These are phyloP conservation scores for Clonostachys rosea DNA, from an alignment of 2,329 filamentous ascomycete species.

Conservation along the genomic window DNA sequence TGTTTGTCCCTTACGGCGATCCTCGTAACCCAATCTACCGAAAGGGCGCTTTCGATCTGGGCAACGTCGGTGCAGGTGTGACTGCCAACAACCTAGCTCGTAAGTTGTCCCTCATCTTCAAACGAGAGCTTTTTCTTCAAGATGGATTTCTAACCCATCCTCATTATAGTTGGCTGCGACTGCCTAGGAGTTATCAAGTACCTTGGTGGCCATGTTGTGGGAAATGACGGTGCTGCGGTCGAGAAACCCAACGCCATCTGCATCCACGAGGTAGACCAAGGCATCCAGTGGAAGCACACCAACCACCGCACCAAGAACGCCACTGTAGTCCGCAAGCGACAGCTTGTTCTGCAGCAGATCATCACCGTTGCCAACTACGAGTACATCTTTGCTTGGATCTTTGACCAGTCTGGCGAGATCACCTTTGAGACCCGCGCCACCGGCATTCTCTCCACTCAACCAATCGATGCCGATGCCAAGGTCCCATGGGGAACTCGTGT, in stretches of 20 bases:
- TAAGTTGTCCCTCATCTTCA: too few relatives aligned
- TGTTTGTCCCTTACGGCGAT: conserved; percentile 55
- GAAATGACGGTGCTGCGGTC: conserved; percentile 42
- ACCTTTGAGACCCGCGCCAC: conserved; percentile 60
- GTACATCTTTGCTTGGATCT: conserved; percentile 32
- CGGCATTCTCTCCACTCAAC: conserved; percentile 57
- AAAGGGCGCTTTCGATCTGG: conserved; percentile 67
- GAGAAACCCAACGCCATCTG: conserved; percentile 56
- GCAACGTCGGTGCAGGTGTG: conserved; percentile 61
- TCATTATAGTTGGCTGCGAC: conserved; percentile 52
- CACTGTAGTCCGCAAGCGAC: conserved; percentile 53
- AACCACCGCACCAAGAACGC: conserved; percentile 62
- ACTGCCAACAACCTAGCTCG: conserved; percentile 60
- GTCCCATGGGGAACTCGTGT: conserved; percentile 58
- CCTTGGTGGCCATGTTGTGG: conserved; percentile 52
- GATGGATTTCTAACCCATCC: too few relatives aligned
- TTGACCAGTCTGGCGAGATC: conserved; percentile 59
- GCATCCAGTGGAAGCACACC: conserved; percentile 68
- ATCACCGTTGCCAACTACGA: conserved; percentile 49
- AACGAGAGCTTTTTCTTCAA: too few relatives aligned
- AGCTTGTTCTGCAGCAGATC: conserved; percentile 64
- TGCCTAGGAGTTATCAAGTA: conserved; percentile 64
- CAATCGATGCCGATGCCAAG: conserved; percentile 49
- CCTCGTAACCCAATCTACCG: conserved; percentile 57
- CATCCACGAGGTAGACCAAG: conserved; percentile 66